Conservation (phyloP, 2,329 filamentous ascomycete genomes). For the Penicillium sp. region DNA sequence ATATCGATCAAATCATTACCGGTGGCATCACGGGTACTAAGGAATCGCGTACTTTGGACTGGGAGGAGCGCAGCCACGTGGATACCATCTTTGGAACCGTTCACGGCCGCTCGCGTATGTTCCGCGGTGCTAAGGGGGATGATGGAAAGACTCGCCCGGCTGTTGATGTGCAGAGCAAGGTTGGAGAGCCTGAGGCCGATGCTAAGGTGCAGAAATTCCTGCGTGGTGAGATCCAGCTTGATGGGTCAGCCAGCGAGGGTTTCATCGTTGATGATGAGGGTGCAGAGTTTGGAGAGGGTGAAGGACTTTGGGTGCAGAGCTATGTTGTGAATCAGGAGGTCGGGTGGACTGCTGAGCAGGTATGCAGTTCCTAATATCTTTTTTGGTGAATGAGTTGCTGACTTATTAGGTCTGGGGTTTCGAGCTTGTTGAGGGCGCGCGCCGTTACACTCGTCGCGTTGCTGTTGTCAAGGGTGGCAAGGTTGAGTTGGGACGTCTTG, state of each 20-base stretch:
- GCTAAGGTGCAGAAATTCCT: constrained; percentile 40
- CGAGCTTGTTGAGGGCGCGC: constrained; percentile 42
- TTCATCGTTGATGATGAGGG: constrained; percentile 60
- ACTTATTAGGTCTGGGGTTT: constrained; percentile 47
- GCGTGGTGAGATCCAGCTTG: constrained; percentile 45
- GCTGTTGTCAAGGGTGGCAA: constrained; percentile 40
- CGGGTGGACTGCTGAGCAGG: constrained; percentile 59
- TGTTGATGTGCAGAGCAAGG: constrained; percentile 39
- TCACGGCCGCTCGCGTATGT: constrained; percentile 58
- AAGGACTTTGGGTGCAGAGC: constrained; percentile 50
- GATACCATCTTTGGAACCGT: constrained; percentile 81
- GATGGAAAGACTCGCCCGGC: constrained; percentile 39
- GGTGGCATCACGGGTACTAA: constrained; percentile 68
- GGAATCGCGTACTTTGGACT: constrained; percentile 60
- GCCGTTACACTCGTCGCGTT: constrained; percentile 45
- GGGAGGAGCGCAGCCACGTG: constrained; percentile 62
- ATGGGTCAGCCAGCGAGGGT: constrained; percentile 57
- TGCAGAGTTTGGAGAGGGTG: constrained; percentile 42
- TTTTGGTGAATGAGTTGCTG: constrained; percentile 6
- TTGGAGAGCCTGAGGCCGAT: constrained; percentile 40
- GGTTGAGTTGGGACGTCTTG: constrained; percentile 39
- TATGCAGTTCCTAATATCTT: constrained; percentile 20
- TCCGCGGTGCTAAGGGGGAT: constrained; percentile 38
- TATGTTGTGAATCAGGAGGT: constrained; percentile 49
- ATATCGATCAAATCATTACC: constrained; percentile 70